phyloP scores from a whole-genome alignment of 306 rosid genomes.

The Hippophae rhamnoides region DNA sequence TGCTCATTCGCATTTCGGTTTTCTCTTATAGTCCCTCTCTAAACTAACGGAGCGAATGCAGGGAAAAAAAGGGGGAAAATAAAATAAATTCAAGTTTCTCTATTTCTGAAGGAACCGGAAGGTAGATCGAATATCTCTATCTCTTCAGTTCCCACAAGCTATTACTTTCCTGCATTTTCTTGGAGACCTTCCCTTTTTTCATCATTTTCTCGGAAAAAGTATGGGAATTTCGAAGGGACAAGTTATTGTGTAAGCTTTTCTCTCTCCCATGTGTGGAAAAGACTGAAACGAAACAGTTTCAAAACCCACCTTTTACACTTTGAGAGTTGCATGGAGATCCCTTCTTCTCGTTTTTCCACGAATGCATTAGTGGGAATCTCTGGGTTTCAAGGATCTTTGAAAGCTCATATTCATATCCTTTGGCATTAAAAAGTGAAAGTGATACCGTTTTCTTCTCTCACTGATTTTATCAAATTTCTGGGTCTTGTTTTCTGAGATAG shows the following conservation, averaged over 20 bases:
- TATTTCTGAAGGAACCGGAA: neutral
- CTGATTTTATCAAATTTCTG: conserved; percentile 11
- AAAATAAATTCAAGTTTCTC: too few species aligned
- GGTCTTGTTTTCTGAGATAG: conserved; percentile 19
- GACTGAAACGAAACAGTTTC: conserved; percentile 23
- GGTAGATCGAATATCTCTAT: conserved; percentile 8
- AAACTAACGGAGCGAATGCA: too few species aligned
- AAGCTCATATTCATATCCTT: conserved; percentile 28
- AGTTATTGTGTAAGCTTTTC: conserved; percentile 37
- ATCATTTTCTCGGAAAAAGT: conserved; percentile 22
- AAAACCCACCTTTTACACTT: conserved; percentile 2
- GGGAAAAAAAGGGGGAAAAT: too few species aligned
- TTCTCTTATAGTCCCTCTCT: too few species aligned
- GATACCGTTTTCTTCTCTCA: conserved; percentile 19
- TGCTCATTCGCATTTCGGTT: too few species aligned
- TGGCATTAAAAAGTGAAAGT: conserved; percentile 26
- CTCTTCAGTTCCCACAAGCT: conserved; percentile 9
- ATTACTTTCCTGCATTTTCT: conserved; percentile 25
- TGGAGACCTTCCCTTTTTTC: conserved; percentile 12
- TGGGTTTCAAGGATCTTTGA: conserved; percentile 32
- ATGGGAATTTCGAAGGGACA: conserved; percentile 20
- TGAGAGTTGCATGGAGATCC: neutral
- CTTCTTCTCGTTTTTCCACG: conserved; percentile 15
- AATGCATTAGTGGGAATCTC: conserved; percentile 44
- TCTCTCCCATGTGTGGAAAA: conserved; percentile 22